Evolutionary conservation across 73 alveolate genomes (phyloP).

Genomic region (Diophrys appendiculata): DNA sequence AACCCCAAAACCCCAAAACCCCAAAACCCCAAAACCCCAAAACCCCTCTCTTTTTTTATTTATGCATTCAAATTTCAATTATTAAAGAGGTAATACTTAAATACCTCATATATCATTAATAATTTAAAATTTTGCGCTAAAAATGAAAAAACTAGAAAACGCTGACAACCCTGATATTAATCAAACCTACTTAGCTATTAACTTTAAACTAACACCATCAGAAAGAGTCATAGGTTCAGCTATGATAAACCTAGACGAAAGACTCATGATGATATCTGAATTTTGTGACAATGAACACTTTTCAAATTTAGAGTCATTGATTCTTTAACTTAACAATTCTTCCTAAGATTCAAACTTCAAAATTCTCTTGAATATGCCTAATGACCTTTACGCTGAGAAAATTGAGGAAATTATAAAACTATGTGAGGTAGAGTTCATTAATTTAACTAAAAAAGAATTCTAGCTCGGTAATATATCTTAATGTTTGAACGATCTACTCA

Average conservation of each 20-base stretch:
- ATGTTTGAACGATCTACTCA: conserved; percentile 43
- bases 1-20: too few species aligned
- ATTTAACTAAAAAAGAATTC: conserved; percentile 59
- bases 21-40: too few species aligned
- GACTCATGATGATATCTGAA: conserved; percentile 68
- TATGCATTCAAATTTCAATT: too few species aligned
- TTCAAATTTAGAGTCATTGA: conserved; percentile 74
- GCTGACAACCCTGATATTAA: conserved; percentile 31
- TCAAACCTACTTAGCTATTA: conserved; percentile 47
- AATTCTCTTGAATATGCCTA: conserved; percentile 72
- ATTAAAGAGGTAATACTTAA: too few species aligned
- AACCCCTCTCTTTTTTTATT: too few species aligned
- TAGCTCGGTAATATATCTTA: conserved; percentile 7
- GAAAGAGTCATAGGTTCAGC: conserved; percentile 68
- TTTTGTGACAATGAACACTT: conserved; percentile 81
- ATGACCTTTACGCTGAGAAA: conserved; percentile 59
- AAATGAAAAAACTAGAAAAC: neutral
- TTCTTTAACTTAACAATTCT: conserved; percentile 64
- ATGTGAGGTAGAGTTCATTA: conserved; percentile 65
- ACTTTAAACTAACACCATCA: conserved; percentile 36
- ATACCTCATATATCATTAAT: too few species aligned
- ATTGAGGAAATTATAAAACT: conserved; percentile 66
- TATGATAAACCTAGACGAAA: conserved; percentile 57
- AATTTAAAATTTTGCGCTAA: too few species aligned
- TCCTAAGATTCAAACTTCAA: conserved; percentile 60